Conservation (phyloP, 202 grass and related monocot genomes). For the Digitaria exilis region DNA sequence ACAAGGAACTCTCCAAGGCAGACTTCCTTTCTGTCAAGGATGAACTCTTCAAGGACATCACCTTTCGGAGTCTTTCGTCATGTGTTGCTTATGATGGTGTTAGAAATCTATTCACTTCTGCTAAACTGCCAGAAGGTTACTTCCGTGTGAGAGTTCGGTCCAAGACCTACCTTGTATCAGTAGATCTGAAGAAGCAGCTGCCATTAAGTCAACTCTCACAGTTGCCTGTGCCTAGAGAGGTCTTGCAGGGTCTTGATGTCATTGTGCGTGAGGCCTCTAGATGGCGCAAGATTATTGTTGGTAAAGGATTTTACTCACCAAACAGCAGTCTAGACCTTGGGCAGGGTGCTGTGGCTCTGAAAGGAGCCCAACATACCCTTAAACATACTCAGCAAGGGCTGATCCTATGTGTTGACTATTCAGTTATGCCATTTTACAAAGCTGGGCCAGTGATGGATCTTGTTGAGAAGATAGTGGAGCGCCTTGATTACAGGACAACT, state of each 20-base stretch:
- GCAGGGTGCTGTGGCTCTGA: constrained; percentile 41
- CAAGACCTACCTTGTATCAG: constrained; percentile 43
- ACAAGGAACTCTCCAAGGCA: constrained; percentile 51
- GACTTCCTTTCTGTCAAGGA: constrained; percentile 57
- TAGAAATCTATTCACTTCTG: constrained; percentile 53
- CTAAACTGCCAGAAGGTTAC: constrained; percentile 36
- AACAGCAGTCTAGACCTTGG: background rate
- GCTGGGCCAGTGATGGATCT: constrained; percentile 47
- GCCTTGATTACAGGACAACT: constrained; percentile 25
- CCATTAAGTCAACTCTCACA: constrained; percentile 47
- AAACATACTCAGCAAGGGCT: constrained; percentile 51
- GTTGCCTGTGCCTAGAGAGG: constrained; percentile 52
- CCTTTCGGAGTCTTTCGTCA: constrained; percentile 36
- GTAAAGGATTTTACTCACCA: constrained; percentile 52
- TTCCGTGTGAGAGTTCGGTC: constrained; percentile 48
- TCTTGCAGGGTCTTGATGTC: constrained; percentile 67
- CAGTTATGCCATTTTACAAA: constrained; percentile 62
- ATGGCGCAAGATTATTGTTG: constrained; percentile 46
- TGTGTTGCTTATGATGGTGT: constrained; percentile 64
- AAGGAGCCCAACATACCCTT: constrained; percentile 58
- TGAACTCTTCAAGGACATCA: constrained; percentile 46
- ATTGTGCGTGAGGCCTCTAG: constrained; percentile 56
- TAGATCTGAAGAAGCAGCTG: constrained; percentile 55
- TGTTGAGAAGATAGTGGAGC: background rate
- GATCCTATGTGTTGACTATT: constrained; percentile 62